These are phyloP conservation scores for Brasenia schreberi DNA, from an alignment of 164 flowering plant species.

Conservation along the genomic window DNA sequence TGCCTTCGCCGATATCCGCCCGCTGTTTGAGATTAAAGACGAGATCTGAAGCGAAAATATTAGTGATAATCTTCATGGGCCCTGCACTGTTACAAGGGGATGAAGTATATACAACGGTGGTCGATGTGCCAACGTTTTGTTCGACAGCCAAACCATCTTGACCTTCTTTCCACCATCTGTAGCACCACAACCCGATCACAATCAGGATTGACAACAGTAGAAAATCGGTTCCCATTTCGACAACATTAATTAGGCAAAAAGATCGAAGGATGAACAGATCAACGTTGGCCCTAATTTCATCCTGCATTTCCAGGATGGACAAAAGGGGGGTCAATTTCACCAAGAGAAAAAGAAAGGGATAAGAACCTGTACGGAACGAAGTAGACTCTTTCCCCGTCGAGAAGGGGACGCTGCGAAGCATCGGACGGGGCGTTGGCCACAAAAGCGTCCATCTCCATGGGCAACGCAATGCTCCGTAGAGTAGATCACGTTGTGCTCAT, in stretches of 20 bases:
- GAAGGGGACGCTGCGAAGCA: constrained; percentile 16
- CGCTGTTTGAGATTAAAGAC: constrained; percentile 57
- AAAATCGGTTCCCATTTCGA: not conserved
- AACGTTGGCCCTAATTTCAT: not conserved
- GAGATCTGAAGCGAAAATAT: constrained; percentile 67
- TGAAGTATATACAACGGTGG: constrained; percentile 33
- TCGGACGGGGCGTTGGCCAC: constrained; percentile 16
- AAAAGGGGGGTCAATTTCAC: not conserved
- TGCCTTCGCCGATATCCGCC: constrained; percentile 35
- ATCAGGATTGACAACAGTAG: not conserved
- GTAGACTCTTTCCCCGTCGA: constrained; percentile 48
- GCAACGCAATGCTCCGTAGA: not conserved
- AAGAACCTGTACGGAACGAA: constrained; percentile 63
- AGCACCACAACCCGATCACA: constrained; percentile 9
- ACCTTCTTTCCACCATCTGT: constrained; percentile 97
- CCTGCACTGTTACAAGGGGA: constrained; percentile 38
- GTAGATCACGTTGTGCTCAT: too few relatives aligned
- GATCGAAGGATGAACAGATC: not conserved
- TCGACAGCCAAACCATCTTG: constrained; percentile 28
- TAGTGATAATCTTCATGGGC: constrained; percentile 77
- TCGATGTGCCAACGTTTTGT: constrained; percentile 24
- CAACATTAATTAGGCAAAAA: not conserved
- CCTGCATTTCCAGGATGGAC: not conserved
- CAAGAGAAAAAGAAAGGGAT: not conserved
- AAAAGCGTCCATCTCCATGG: not conserved